Evolutionary conservation across 2,329 filamentous ascomycete genomes (phyloP).

Genomic region (Pseudocercospora pini-densiflorae): DNA sequence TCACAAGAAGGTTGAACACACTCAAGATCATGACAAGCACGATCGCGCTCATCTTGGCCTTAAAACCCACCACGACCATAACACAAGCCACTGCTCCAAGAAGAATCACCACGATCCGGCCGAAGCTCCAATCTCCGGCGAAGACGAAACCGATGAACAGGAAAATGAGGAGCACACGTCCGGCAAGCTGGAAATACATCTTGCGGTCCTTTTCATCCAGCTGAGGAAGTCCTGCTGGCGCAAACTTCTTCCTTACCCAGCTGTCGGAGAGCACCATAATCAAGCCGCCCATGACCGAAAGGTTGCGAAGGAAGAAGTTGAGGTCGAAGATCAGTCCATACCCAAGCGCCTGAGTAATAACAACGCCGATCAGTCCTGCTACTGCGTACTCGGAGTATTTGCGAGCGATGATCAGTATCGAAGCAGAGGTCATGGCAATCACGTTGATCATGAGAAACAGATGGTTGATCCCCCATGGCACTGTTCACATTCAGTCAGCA

Average conservation of each 20-base stretch:
- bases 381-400: slow-evolving; percentile 95
- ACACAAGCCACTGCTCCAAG: slow-evolving; percentile 89
- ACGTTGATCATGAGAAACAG: slow-evolving; percentile 92
- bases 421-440: slow-evolving; percentile 75
- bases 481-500: slow-evolving; percentile 53
- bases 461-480: slow-evolving; percentile 86
- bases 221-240: slow-evolving; percentile 89
- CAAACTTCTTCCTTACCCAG: slow-evolving; percentile 97
- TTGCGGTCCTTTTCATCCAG: slow-evolving; percentile 99
- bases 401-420: slow-evolving; percentile 83
- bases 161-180: slow-evolving; percentile 94
- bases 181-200: slow-evolving; percentile 99
- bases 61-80: slow-evolving; percentile 99
- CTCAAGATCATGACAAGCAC: slow-evolving; percentile 94
- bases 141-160: slow-evolving; percentile 97
- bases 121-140: slow-evolving; percentile 88
- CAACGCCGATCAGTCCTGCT: slow-evolving; percentile 84
- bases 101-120: slow-evolving; percentile 81
- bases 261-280: slow-evolving; percentile 98
- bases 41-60: slow-evolving; percentile 98
- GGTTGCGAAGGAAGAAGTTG: slow-evolving; percentile 99
- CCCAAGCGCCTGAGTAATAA: slow-evolving; percentile 90
- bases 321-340: slow-evolving; percentile 99
- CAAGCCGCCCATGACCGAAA: slow-evolving; percentile 94
- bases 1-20: slow-evolving; percentile 94